phyloP scores from a whole-genome alignment of 495 filamentous ascomycete genomes.

The Penicillium lividum region DNA sequence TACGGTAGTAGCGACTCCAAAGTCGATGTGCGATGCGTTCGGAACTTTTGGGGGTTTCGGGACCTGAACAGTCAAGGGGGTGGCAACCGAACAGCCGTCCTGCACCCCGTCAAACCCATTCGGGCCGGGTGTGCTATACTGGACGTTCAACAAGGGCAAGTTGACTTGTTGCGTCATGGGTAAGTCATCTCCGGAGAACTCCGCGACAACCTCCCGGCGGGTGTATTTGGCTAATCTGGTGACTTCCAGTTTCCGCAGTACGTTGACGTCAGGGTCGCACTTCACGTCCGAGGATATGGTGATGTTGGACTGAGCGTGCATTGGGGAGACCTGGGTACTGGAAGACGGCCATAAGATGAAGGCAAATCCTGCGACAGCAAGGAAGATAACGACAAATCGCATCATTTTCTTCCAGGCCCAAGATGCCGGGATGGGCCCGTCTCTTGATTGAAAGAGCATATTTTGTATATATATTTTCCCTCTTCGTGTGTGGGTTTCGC shows the following conservation, averaged over 20 bases:
- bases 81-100: constrained; percentile 37
- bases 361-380: constrained; percentile 23
- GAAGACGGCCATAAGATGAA: constrained; percentile 33
- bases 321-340: constrained; percentile 14
- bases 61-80: constrained; percentile 37
- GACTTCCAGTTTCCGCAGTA: constrained; percentile 33
- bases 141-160: constrained; percentile 32
- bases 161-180: constrained; percentile 38
- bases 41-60: constrained; percentile 31
- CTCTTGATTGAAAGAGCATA: constrained; percentile 36
- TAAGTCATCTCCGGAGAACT: constrained; percentile 28
- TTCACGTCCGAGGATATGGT: constrained; percentile 34
- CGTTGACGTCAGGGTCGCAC: constrained; percentile 37
- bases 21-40: constrained; percentile 56
- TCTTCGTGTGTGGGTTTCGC: neutral
- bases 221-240: constrained; percentile 38
- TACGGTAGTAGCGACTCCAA: constrained; percentile 62
- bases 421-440: constrained; percentile 31
- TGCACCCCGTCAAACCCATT: constrained; percentile 10
- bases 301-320: constrained; percentile 34
- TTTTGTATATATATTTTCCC: constrained; percentile 11
- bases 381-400: constrained; percentile 25
- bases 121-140: neutral
- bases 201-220: constrained; percentile 44
- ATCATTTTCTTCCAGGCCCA: constrained; percentile 41